Percentiles rank a stretch among this genome's conserved stretches.
phyloP scores from a whole-genome alignment of 106 monocot species.

The Alisma plantagoaquatica region DNA sequence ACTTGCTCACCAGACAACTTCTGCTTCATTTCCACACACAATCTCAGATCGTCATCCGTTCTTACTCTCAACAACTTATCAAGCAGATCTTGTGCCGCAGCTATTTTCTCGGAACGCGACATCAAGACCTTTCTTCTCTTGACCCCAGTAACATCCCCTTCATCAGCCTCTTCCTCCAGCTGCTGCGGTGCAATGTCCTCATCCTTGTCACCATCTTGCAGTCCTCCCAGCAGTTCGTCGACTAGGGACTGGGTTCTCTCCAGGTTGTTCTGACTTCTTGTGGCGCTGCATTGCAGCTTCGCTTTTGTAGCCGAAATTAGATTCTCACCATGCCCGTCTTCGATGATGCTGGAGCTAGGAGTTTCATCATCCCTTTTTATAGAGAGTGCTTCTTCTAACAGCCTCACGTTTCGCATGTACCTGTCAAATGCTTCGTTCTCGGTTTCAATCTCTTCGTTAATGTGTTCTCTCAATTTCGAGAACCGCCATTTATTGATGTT shows the following conservation, averaged over 20 bases:
- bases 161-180: conserved; percentile 1
- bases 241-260: conserved; percentile 29
- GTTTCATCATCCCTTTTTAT: not conserved
- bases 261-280: conserved; percentile 18
- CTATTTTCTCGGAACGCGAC: conserved; percentile 7
- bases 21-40: conserved; percentile 11
- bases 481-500: conserved; percentile 84
- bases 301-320: conserved; percentile 31
- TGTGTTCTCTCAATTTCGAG: conserved; percentile 59
- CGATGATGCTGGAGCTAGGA: conserved; percentile 3
- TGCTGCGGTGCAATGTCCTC: not conserved
- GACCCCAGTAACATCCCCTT: not conserved
- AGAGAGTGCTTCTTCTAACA: conserved; percentile 65
- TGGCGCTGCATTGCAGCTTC: conserved; percentile 30
- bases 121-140: conserved; percentile 16
- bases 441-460: conserved; percentile 52
- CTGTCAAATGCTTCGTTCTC: conserved; percentile 90
- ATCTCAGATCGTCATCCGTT: conserved; percentile 18
- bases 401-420: conserved; percentile 54
- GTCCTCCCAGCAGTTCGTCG: conserved; percentile 7
- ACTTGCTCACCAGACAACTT: conserved; percentile 10
- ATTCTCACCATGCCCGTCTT: conserved; percentile 20
- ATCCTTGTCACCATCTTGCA: not conserved
- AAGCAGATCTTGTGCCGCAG: conserved; percentile 9
- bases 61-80: conserved; percentile 22